These are phyloP conservation scores for Trichophyton mentagrophytes DNA, from an alignment of 2,329 filamentous ascomycete species.

Conservation along the genomic window DNA sequence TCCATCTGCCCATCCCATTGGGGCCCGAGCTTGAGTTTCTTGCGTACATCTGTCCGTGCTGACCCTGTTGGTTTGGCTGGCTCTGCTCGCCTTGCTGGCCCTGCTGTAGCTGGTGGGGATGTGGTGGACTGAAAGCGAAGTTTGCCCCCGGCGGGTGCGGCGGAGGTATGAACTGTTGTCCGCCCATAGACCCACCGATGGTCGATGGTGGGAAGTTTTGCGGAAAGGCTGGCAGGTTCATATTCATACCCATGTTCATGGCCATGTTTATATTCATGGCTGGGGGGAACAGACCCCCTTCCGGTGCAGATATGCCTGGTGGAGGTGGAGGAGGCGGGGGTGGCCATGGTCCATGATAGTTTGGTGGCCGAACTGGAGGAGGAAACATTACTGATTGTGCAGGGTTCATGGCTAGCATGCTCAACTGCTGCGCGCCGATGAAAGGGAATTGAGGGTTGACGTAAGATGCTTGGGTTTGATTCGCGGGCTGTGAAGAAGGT, in stretches of 20 bases:
- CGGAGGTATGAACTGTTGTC: conserved; percentile 5
- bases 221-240: conserved; percentile 12
- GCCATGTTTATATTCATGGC: conserved; percentile 7
- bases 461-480: conserved; percentile 5
- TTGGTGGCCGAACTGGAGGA: conserved; percentile 23
- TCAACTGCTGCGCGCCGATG: neutral
- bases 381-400: conserved; percentile 9
- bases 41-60: conserved; percentile 6
- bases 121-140: neutral
- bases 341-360: conserved; percentile 27
- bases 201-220: conserved; percentile 2
- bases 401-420: neutral
- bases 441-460: neutral
- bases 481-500: conserved; percentile 2
- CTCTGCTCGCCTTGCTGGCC: conserved; percentile 11
- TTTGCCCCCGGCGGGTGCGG: neutral
- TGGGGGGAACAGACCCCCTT: conserved; percentile 8
- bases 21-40: neutral
- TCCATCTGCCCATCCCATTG: conserved; percentile 8
- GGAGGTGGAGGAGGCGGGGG: conserved; percentile 26
- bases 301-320: conserved; percentile 14
- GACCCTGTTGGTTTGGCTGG: neutral
- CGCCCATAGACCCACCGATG: conserved; percentile 4
- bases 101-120: conserved; percentile 16
- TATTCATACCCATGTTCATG: conserved; percentile 8